These are phyloP conservation scores for Monilinia polystroma DNA, from an alignment of 2,329 filamentous ascomycete species.

Conservation along the genomic window DNA sequence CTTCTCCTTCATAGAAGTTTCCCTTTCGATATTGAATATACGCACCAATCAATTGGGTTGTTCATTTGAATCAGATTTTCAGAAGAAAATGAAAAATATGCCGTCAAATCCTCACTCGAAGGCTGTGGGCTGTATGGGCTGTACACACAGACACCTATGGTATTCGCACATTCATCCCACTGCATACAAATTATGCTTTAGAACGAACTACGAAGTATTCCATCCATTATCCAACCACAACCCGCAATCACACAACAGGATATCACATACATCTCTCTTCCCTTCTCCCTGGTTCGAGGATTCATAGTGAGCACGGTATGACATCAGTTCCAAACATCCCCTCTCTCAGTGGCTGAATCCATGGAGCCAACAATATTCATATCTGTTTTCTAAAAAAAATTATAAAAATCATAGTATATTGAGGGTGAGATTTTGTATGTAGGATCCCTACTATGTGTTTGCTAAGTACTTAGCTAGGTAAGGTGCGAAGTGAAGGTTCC, in stretches of 20 bases:
- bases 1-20: constrained; percentile 4
- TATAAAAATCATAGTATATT: neutral
- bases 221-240: neutral
- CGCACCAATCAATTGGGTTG: constrained; percentile 2
- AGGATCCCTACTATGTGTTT: neutral
- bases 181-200: constrained; percentile 2
- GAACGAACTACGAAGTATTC: constrained; percentile 8
- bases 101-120: constrained; percentile 11
- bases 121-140: neutral
- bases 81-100: neutral
- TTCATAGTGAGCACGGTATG: constrained; percentile 1
- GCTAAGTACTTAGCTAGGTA: too few relatives aligned
- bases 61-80: neutral
- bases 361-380: neutral
- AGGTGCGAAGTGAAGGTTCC: neutral
- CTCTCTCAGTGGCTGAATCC: neutral
- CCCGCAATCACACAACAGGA: constrained; percentile 9
- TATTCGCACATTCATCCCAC: constrained; percentile 1
- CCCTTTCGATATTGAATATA: neutral
- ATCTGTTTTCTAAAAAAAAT: neutral
- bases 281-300: constrained; percentile 19
- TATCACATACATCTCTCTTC: constrained; percentile 7
- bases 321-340: neutral
- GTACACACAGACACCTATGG: constrained; percentile 10
- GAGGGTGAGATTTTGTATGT: neutral